A percentile compares a stretch with the other conserved stretches of the same genome.
Evolutionary conservation across 2,329 filamentous ascomycete genomes (phyloP).

Genomic region (Cladosporium halotolerans): DNA sequence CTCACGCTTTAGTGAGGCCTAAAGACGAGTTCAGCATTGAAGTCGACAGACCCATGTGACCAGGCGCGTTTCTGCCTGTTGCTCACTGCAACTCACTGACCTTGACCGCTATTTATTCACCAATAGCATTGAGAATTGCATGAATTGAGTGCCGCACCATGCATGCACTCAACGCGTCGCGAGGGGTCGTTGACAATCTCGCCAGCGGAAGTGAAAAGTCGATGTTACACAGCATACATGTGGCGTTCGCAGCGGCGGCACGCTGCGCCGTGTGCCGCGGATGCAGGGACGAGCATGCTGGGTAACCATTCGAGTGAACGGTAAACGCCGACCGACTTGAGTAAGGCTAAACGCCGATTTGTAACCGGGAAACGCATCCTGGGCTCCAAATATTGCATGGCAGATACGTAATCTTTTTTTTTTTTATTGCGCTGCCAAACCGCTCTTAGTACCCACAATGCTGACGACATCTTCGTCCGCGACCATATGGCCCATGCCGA

Average conservation of each 20-base stretch:
- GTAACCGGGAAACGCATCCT: too few species aligned
- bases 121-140: too few species aligned
- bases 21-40: background rate
- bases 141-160: background rate
- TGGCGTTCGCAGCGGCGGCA: background rate
- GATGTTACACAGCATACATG: background rate
- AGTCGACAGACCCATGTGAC: background rate
- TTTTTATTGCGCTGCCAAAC: conserved; percentile 23
- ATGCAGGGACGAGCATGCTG: too few species aligned
- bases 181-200: background rate
- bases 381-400: too few species aligned
- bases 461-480: conserved; percentile 62
- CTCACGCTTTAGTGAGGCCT: background rate
- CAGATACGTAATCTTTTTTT: background rate
- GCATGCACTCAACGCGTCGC: background rate
- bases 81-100: conserved; percentile 2
- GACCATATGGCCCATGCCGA: conserved; percentile 77
- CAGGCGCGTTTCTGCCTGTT: conserved; percentile 8
- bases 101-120: background rate
- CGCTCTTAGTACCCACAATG: conserved; percentile 47
- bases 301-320: too few species aligned
- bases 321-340: too few species aligned
- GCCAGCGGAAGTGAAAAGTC: background rate
- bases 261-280: background rate
- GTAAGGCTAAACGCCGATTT: too few species aligned